phyloP scores from a whole-genome alignment of 768 basidiomycete genomes.

The Jaapia argillacea region DNA sequence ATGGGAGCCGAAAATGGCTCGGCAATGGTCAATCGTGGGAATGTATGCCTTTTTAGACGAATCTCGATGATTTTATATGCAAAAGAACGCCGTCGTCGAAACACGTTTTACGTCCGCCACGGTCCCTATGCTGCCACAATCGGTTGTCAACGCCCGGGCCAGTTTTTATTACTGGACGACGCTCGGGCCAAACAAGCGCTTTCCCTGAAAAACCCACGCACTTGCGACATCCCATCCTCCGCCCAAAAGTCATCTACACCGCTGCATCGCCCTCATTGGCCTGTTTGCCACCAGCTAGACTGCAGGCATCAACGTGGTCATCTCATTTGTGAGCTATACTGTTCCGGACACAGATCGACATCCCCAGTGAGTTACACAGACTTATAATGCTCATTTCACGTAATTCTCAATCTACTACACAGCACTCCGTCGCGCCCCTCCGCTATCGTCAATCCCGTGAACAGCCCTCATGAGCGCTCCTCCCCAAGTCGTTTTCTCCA shows the following conservation, averaged over 20 bases:
- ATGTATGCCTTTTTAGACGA: neutral
- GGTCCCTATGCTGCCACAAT: conserved; percentile 36
- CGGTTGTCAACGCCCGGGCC: conserved; percentile 45
- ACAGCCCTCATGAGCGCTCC: conserved; percentile 11
- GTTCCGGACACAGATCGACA: too few species aligned
- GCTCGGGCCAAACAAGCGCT: conserved; percentile 35
- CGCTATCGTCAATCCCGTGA: neutral
- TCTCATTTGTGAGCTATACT: too few species aligned
- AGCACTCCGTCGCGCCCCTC: neutral
- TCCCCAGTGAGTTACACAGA: too few species aligned
- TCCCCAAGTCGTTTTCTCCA: conserved; percentile 66
- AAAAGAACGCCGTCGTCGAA: conserved; percentile 42
- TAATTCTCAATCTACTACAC: neutral
- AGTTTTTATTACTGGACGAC: conserved; percentile 31
- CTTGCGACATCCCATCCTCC: conserved; percentile 13
- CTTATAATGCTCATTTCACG: neutral
- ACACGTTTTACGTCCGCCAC: conserved; percentile 74
- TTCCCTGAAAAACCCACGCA: conserved; percentile 18
- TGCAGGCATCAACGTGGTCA: neutral
- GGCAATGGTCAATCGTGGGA: neutral
- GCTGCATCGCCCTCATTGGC: neutral
- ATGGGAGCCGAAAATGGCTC: neutral
- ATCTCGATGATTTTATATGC: conserved; percentile 20
- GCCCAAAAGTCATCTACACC: neutral
- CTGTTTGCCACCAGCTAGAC: neutral